Evolutionary conservation across 1,284 basidiomycete genomes (phyloP).

Genomic region (Leccinum fuscescens): DNA sequence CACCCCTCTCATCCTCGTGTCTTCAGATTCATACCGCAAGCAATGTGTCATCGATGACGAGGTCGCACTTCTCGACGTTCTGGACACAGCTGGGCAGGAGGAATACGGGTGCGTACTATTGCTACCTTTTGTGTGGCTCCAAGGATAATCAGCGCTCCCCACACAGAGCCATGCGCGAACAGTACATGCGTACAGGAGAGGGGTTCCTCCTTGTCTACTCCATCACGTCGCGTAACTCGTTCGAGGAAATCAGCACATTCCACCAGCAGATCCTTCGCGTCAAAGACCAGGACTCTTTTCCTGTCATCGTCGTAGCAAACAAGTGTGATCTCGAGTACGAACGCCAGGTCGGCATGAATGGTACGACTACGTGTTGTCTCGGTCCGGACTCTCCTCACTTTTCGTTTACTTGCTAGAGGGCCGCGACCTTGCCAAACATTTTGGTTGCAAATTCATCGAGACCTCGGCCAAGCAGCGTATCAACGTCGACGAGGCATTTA

Average conservation of each 20-base stretch:
- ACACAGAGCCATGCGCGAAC: conserved; percentile 90
- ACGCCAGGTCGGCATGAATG: conserved; percentile 94
- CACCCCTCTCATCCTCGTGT: conserved; percentile 4
- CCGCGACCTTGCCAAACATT: conserved; percentile 93
- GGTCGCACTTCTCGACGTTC: conserved; percentile 93
- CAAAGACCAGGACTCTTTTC: conserved; percentile 98
- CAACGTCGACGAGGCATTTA: conserved; percentile 99
- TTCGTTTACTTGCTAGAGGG: conserved; percentile 67
- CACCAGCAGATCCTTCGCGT: conserved; percentile 96
- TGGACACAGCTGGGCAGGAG: conserved; percentile 99
- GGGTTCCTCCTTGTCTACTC: conserved; percentile 99
- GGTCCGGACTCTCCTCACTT: background rate
- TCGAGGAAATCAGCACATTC: conserved; percentile 97
- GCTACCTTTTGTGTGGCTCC: background rate
- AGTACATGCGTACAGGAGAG: conserved; percentile 97
- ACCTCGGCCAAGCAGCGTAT: conserved; percentile 98
- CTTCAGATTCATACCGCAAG: conserved; percentile 88
- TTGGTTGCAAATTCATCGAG: conserved; percentile 96
- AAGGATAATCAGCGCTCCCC: background rate
- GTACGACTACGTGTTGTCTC: conserved; percentile 44
- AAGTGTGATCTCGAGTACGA: conserved; percentile 99
- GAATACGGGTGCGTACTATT: conserved; percentile 84
- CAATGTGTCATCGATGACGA: conserved; percentile 98
- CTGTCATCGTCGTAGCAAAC: conserved; percentile 97
- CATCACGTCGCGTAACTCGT: conserved; percentile 96